These are phyloP conservation scores for Coix lacrymajobi DNA, from an alignment of 176 grass and related monocot species.

Conservation along the genomic window DNA sequence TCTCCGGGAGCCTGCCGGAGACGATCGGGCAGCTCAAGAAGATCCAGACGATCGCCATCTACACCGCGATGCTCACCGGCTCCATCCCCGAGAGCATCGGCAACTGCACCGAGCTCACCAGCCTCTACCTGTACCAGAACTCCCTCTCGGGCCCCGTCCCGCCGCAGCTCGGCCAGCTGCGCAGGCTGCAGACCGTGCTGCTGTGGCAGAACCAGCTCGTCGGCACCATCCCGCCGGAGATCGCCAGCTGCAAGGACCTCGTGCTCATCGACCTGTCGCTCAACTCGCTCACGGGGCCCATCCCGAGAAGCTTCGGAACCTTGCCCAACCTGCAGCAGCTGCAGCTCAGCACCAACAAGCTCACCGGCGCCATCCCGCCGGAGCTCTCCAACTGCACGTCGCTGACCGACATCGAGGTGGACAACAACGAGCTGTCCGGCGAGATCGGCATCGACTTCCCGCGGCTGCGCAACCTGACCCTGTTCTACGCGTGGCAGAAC, in stretches of 20 bases:
- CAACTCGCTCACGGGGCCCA: slow-evolving; percentile 66
- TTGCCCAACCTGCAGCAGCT: slow-evolving; percentile 69
- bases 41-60: no score
- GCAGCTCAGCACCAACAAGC: slow-evolving; percentile 83
- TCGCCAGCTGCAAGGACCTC: slow-evolving; percentile 61
- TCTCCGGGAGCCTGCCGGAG: slow-evolving; percentile 73
- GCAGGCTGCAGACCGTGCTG: slow-evolving; percentile 74
- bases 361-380: slow-evolving; percentile 60
- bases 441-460: slow-evolving; percentile 64
- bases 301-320: slow-evolving; percentile 59
- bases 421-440: slow-evolving; percentile 83
- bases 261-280: slow-evolving; percentile 82
- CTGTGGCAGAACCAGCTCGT: slow-evolving; percentile 92
- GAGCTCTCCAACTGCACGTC: slow-evolving; percentile 81
- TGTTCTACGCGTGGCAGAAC: slow-evolving; percentile 99
- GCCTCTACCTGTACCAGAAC: slow-evolving; percentile 88
- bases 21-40: no score
- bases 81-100: slow-evolving; percentile 74
- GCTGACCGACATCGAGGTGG: slow-evolving; percentile 69
- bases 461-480: slow-evolving; percentile 64
- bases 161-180: slow-evolving; percentile 51
- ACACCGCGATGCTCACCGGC: slow-evolving; percentile 74
- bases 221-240: slow-evolving; percentile 70
- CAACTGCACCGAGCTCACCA: slow-evolving; percentile 74
- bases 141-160: slow-evolving; percentile 62